These are phyloP conservation scores for Ophiognomonia clavigignenti-juglandacearum DNA, from an alignment of 2,329 filamentous ascomycete genomes.

Conservation along the genomic window DNA sequence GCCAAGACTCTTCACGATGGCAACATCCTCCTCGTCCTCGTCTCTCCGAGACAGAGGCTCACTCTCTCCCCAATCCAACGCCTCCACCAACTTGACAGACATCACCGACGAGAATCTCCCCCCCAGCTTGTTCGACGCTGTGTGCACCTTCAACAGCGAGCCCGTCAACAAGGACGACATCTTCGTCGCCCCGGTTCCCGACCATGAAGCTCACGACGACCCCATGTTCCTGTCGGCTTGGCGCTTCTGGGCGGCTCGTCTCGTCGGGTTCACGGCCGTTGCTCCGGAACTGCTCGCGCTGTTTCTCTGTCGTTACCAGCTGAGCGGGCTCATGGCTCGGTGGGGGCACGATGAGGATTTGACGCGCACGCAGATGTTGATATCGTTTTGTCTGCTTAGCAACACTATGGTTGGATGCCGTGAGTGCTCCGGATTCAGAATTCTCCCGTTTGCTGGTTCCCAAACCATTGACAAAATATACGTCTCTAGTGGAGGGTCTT, in stretches of 20 bases:
- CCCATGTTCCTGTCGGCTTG: background rate
- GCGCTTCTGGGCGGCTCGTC: background rate
- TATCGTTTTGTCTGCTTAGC: background rate
- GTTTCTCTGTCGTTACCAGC: background rate
- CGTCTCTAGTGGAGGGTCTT: background rate
- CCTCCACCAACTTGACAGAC: background rate
- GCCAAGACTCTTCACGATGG: no score
- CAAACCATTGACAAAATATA: background rate
- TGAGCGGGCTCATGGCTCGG: background rate
- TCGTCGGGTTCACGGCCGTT: background rate
- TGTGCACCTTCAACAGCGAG: background rate
- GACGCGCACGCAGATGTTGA: background rate
- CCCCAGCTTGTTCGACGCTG: background rate
- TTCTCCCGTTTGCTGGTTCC: background rate
- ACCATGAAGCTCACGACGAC: background rate
- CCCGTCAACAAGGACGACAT: background rate
- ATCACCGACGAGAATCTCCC: background rate
- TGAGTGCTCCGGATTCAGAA: background rate
- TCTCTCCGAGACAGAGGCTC: background rate
- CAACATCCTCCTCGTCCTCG: background rate
- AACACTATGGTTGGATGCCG: background rate
- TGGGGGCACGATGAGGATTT: background rate
- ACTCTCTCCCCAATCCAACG: background rate
- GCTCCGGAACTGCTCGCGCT: background rate
- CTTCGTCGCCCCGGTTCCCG: slow-evolving; percentile 24